Base-by-base conservation (phyloP, 495 filamentous ascomycete genomes). In the Rhizodiscina lignyota region DNA sequence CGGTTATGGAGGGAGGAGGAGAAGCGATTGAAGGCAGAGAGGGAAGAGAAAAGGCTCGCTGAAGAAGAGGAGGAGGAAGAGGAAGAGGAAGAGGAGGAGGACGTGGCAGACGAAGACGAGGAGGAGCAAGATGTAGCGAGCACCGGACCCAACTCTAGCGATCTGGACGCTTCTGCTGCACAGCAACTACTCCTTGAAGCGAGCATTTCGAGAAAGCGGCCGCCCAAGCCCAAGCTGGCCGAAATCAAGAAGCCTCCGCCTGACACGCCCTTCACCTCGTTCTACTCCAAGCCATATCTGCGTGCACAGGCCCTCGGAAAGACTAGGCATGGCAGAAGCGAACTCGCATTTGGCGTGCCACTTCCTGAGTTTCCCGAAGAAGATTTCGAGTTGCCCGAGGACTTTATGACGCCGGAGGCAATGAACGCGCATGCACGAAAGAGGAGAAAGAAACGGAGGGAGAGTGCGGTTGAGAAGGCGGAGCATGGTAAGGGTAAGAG, bases 1-100 rank as follows among this genome's bases (percentile, higher is more conserved):
- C 67, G 70, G 24, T 53, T 64, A 18, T 96, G 86, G 85, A 83
- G 73, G 39, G 77, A 89, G 44, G 82, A 92, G 54, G 89, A 96
- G 55, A 87, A 84, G 54, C 70, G 77, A 21, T 60, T 79, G 45
- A 83, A 80, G 47, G 51, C 68, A 4, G 72, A 76, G 47, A 77
- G 70, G 50, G 75, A 83, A 38, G 59, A 55, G 8, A 59, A 60
- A n/a, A 58, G 58, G 18, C 48, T 47, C 29, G 48, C 53, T 21
- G 52, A 57, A 8, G 52, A 58, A 48, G 56, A 50, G 30, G 58
- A 36, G 0, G 56, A 43, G 15, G 47, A 41, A 5, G 56, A 53
- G 3, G 49, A 48, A n/a, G 48, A 50, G 17, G 49, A 54, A 15
- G 30, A 44, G 26, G 55, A 55, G 4, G 55, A 53, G 12, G 45